Evolutionary conservation across 179 eudicot species (phyloP), one percentile per base, ranked within the genome.

Genomic region (Silene vulgaris): DNA sequence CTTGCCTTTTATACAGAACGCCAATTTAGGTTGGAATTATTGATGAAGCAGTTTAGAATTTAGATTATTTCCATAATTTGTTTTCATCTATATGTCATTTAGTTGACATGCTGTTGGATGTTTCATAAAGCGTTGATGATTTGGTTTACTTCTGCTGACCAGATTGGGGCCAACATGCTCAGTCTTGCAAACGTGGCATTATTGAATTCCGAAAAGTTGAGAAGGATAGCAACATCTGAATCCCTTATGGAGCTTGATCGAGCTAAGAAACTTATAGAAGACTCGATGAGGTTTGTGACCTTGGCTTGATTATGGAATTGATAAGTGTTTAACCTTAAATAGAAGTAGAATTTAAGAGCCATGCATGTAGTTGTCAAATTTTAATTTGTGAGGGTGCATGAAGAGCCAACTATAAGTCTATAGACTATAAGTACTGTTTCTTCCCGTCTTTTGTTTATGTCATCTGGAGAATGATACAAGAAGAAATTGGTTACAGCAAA

Each of bases 111-210:
- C 35, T 54, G 19, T 14, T 71, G 3, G 35, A 12, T 57, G 30
- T 23, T 29, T 65, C 54, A 21, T 66, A 19, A 4, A 20, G 50
- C 52, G 13, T 12, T 61, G 37, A 37, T 69, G 21, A 65, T 50
- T 0, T 45, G 60, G 12, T 74, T 50, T 76, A 48, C 30, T 76
- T 52, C 64, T 72, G 2, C 48, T 77, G 79, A 66, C 52, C 85
- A 94, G 98, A 84, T 86, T 74, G 89, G 92, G 60, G 88, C 88
- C 20, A 92, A 94, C 81, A 81, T 88, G 88, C 88, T 92, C 69
- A 69, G 88, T 77, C 78, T 94, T 69, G 97, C 90, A 78, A 81
- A 88, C 77, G 83, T 94, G 82, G 75, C 83, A 84, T 82, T 86
- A 81, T 85, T 87, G 68, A 84, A 80, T 32, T 73, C 76, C 4